Evolutionary conservation across 2,329 filamentous ascomycete genomes (phyloP).

Genomic region (Orbilia ellipsospora): DNA sequence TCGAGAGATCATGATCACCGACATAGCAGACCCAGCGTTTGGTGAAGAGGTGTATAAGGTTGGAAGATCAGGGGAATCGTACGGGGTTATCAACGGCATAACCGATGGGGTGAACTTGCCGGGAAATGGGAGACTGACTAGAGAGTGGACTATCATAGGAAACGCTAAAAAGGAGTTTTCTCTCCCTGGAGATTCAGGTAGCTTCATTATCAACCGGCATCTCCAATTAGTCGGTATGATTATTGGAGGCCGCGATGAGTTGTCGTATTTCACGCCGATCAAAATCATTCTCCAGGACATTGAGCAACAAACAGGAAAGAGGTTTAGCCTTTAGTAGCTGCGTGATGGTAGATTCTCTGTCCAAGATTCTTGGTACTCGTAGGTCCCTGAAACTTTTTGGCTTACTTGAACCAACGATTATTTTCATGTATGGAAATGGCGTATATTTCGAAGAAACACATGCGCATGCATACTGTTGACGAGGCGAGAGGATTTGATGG

Average conservation of each 20-base stretch:
- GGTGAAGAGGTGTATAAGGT: conserved; percentile 28
- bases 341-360: too few relatives aligned
- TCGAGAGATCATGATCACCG: conserved; percentile 5
- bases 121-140: conserved; percentile 10
- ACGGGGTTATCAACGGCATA: conserved; percentile 18
- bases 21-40: conserved; percentile 16
- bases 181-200: conserved; percentile 21
- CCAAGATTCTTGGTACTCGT: too few relatives aligned
- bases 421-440: too few relatives aligned
- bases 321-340: too few relatives aligned
- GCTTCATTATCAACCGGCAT: conserved; percentile 15
- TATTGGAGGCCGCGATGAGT: conserved; percentile 5
- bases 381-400: too few relatives aligned
- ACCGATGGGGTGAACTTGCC: conserved; percentile 11
- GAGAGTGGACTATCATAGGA: conserved; percentile 28
- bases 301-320: conserved; percentile 45
- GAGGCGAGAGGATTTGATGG: too few relatives aligned
- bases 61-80: conserved; percentile 26
- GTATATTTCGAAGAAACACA: too few relatives aligned
- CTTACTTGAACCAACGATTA: too few relatives aligned
- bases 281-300: conserved; percentile 36
- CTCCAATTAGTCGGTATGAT: conserved; percentile 26
- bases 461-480: too few relatives aligned
- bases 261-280: conserved; percentile 28
- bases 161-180: conserved; percentile 14